Percentiles rank a stretch among this genome's conserved stretches.
Conservation (phyloP, 495 filamentous ascomycete genomes). For the Pyrenula massariospora region DNA sequence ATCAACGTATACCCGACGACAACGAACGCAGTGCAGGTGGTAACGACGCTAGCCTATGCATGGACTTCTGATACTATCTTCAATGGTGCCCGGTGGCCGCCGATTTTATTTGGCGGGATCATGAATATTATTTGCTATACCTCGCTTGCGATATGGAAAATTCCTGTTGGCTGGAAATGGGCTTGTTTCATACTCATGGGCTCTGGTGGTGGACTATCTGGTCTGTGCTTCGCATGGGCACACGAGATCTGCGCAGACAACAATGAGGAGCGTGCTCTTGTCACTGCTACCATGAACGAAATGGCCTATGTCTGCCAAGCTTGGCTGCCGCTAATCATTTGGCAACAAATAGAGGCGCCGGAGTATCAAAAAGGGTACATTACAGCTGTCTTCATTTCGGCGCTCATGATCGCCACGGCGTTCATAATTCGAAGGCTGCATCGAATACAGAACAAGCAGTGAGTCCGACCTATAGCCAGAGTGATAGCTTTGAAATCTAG, state of each 20-base stretch:
- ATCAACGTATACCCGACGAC: slow-evolving; percentile 36
- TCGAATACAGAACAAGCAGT: slow-evolving; percentile 22
- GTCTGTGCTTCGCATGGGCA: slow-evolving; percentile 36
- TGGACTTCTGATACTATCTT: slow-evolving; percentile 40
- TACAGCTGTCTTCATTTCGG: slow-evolving; percentile 22
- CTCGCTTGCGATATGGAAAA: slow-evolving; percentile 30
- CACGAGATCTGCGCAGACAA: slow-evolving; percentile 38
- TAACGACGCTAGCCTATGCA: slow-evolving; percentile 33
- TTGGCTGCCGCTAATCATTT: slow-evolving; percentile 37
- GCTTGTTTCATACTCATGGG: slow-evolving; percentile 28
- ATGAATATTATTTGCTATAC: slow-evolving; percentile 27
- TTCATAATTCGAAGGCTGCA: slow-evolving; percentile 19
- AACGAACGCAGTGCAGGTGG: slow-evolving; percentile 32
- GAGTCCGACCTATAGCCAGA: no score
- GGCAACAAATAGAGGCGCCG: slow-evolving; percentile 39
- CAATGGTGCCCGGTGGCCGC: slow-evolving; percentile 42
- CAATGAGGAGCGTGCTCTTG: slow-evolving; percentile 39
- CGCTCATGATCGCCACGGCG: slow-evolving; percentile 18
- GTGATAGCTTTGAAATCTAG: no score
- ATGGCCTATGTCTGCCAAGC: slow-evolving; percentile 36
- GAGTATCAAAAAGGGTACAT: slow-evolving; percentile 37
- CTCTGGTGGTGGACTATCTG: slow-evolving; percentile 25
- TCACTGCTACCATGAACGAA: slow-evolving; percentile 37
- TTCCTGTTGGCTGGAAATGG: slow-evolving; percentile 33
- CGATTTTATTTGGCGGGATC: slow-evolving; percentile 35